Conservation (phyloP, 2,329 filamentous ascomycete species). For the Paraphoma chrysanthemicola region DNA sequence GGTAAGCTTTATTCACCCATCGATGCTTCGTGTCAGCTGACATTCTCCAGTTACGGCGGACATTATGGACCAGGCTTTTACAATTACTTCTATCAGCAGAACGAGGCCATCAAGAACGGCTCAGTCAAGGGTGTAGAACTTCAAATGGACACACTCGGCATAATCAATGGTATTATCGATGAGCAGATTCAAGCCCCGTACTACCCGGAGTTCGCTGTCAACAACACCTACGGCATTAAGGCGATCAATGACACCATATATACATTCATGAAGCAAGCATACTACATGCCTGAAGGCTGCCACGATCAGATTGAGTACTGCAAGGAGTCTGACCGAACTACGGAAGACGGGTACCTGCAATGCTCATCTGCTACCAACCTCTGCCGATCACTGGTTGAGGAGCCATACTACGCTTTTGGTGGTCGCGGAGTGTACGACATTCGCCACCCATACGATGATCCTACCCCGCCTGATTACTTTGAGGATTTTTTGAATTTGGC, state of each 20-base stretch:
- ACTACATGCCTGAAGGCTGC: conserved; percentile 58
- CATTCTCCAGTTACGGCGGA: conserved; percentile 40
- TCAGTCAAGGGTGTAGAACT: conserved; percentile 56
- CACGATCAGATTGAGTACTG: conserved; percentile 59
- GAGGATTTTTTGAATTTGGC: conserved; percentile 60
- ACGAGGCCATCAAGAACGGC: conserved; percentile 59
- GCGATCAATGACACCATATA: conserved; percentile 57
- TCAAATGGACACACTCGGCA: conserved; percentile 61
- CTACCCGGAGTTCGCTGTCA: conserved; percentile 59
- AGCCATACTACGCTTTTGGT: conserved; percentile 48
- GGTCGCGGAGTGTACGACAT: conserved; percentile 64
- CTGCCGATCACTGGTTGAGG: conserved; percentile 55
- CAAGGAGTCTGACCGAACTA: conserved; percentile 36
- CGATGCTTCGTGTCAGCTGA: not conserved
- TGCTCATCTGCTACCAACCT: conserved; percentile 47
- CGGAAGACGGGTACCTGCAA: conserved; percentile 38
- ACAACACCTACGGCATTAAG: conserved; percentile 63
- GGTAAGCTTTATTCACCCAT: conserved; percentile 17
- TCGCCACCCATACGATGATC: conserved; percentile 57
- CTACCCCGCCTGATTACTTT: conserved; percentile 61
- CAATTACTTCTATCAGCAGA: conserved; percentile 64
- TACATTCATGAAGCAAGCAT: conserved; percentile 52
- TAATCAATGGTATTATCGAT: conserved; percentile 64
- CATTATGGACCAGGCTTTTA: conserved; percentile 63
- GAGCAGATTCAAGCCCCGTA: conserved; percentile 56